Conservation (phyloP, 352 stramenopile species). For the Aphanomyces astaci region DNA sequence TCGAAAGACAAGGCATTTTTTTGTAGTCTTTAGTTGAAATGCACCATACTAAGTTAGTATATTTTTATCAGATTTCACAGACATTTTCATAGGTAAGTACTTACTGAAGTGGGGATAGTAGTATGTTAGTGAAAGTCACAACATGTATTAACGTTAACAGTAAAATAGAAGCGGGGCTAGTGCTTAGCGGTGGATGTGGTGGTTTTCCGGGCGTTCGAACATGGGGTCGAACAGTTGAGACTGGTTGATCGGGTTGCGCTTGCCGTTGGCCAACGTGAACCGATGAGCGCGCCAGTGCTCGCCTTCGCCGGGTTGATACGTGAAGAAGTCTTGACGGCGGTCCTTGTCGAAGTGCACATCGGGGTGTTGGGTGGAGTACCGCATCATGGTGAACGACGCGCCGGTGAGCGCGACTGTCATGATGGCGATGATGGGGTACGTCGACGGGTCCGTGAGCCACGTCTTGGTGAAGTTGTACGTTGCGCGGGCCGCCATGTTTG, state of each 20-base stretch:
- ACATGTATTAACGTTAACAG: no score
- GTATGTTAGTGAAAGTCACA: no score
- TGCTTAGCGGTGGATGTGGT: background rate
- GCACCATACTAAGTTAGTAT: no score
- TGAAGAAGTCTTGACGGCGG: constrained; percentile 8
- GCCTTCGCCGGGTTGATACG: background rate
- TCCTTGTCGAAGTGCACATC: constrained; percentile 22
- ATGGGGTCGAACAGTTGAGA: constrained; percentile 6
- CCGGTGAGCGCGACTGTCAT: constrained; percentile 2
- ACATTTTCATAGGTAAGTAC: no score
- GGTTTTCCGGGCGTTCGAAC: constrained; percentile 7
- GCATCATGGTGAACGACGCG: constrained; percentile 7
- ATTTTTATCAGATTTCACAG: no score
- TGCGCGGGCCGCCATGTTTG: constrained; percentile 8
- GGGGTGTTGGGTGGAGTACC: constrained; percentile 2
- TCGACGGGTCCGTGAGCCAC: constrained; percentile 18
- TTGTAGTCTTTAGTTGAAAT: no score
- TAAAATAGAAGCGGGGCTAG: background rate
- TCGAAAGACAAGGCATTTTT: no score
- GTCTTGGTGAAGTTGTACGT: constrained; percentile 15
- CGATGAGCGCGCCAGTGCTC: constrained; percentile 11
- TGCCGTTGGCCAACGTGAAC: constrained; percentile 16
- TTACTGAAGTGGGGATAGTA: no score
- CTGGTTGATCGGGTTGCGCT: constrained; percentile 22
- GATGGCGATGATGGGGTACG: constrained; percentile 20